Base-by-base conservation (phyloP, 2,329 filamentous ascomycete species). In the Plenodomus biglobosus region DNA sequence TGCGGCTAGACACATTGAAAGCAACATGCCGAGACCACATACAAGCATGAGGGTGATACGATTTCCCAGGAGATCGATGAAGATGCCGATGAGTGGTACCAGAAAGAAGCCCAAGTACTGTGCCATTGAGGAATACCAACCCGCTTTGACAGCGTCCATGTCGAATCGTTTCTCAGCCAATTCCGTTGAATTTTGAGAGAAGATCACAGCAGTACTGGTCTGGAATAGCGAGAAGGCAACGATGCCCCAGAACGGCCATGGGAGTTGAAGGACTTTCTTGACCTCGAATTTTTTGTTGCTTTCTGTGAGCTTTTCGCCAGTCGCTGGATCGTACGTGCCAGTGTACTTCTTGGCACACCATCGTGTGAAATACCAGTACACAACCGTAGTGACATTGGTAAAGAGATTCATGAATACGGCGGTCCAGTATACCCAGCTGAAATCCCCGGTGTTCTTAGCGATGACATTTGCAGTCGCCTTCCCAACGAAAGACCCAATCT, bases 351-450 rank as follows among this genome's bases (percentile, higher is more conserved):
- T 72, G 24, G 78, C 74, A 34, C 76, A 77, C 64, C 77, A 79
- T 8, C 73, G 72, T 0, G 76, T 82, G 59, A 85, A 85, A 55
- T 76, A 75, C 69, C 76, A 84, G 62, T 85, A 85, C 8, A 73
- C 65, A 0, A 75, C 43, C 0, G 81, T 84, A 1, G 76, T 74
- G 0, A 77, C 59, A 44, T 85, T 85, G 8, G 82, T 85, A 52
- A 85, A 85, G 2, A 85, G 48, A 48, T 85, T 84, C 79, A 85
- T 85, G 56, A 83, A 81, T 0, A 85, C 81, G 0, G 79, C 76
- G 8, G 78, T 78, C 83, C 83, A 85, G 58, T 79, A 85, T 0
- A 80, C 80, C 80, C 82, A 85, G 43, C 78, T 77, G 38, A 85
- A 85, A 56, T 85, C 75, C 0, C 82, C 81, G 0, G 79, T 80